Evolutionary conservation across 257 asterid species (phyloP).

Genomic region (Parsonsia alboflavescens): DNA sequence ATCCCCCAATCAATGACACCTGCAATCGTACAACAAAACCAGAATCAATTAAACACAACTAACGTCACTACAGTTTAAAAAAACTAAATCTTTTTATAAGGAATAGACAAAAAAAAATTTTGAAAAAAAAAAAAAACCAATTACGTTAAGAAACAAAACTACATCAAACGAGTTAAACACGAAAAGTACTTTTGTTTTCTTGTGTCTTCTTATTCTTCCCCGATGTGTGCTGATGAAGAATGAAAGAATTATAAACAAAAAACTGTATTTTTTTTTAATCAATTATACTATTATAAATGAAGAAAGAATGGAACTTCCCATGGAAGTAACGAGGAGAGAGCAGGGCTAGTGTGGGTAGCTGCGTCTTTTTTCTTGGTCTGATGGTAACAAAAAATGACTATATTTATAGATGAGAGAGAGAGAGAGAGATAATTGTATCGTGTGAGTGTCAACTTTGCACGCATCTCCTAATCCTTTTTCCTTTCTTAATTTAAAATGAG

Average conservation of each 20-base stretch:
- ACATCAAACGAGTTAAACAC: slow-evolving; percentile 14
- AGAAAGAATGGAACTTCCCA: slow-evolving; percentile 19
- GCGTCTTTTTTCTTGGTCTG: neutral
- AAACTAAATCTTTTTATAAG: neutral
- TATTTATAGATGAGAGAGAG: neutral
- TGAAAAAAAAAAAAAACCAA: neutral
- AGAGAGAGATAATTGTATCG: neutral
- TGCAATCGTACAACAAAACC: slow-evolving; percentile 10
- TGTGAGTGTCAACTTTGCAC: neutral
- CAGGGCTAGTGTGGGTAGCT: slow-evolving; percentile 10
- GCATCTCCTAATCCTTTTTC: too few relatives aligned
- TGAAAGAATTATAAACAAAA: neutral
- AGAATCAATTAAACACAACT: slow-evolving; percentile 5
- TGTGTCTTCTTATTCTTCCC: slow-evolving; percentile 12
- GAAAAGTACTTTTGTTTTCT: slow-evolving; percentile 20
- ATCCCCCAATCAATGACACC: slow-evolving; percentile 17
- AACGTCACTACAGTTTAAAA: neutral
- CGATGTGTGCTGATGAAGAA: slow-evolving; percentile 1
- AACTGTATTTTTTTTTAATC: neutral
- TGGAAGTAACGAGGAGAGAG: slow-evolving; percentile 22
- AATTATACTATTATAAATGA: neutral
- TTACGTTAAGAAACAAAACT: neutral
- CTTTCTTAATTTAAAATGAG: too few relatives aligned
- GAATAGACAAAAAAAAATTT: neutral
- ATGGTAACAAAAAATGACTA: neutral